Conservation (phyloP, 495 filamentous ascomycete species). For the Hamigera avellanea region DNA sequence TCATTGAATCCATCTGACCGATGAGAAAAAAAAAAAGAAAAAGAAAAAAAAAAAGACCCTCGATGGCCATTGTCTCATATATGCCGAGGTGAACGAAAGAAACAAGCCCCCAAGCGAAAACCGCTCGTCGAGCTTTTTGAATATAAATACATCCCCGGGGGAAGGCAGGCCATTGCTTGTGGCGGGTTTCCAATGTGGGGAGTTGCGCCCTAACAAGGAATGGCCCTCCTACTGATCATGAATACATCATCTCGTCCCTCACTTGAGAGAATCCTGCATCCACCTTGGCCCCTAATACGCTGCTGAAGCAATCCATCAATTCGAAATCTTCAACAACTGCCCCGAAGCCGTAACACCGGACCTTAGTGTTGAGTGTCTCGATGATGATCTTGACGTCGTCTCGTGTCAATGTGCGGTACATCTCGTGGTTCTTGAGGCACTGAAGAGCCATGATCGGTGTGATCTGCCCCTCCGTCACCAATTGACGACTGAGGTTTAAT, state of each 20-base stretch:
- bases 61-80: too few relatives aligned
- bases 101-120: too few relatives aligned
- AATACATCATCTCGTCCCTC: constrained; percentile 28
- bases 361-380: constrained; percentile 62
- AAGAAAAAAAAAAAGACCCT: too few relatives aligned
- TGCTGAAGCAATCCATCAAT: constrained; percentile 72
- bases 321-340: constrained; percentile 70
- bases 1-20: too few relatives aligned
- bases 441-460: constrained; percentile 96
- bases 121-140: too few relatives aligned
- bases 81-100: too few relatives aligned
- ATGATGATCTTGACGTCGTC: constrained; percentile 65
- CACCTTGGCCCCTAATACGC: constrained; percentile 53
- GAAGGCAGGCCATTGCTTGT: too few relatives aligned
- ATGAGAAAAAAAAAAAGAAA: too few relatives aligned
- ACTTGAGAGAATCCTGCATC: constrained; percentile 26
- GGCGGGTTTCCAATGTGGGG: too few relatives aligned
- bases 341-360: constrained; percentile 88
- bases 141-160: too few relatives aligned
- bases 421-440: constrained; percentile 59
- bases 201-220: too few relatives aligned
- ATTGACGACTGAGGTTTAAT: constrained; percentile 69
- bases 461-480: constrained; percentile 85
- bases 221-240: constrained; percentile 17
- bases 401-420: constrained; percentile 47